A percentile compares a stretch with the other conserved stretches of the same genome.
Evolutionary conservation across 108 stramenopile species (phyloP).

Genomic region (Aurantiochytrium sp.): DNA sequence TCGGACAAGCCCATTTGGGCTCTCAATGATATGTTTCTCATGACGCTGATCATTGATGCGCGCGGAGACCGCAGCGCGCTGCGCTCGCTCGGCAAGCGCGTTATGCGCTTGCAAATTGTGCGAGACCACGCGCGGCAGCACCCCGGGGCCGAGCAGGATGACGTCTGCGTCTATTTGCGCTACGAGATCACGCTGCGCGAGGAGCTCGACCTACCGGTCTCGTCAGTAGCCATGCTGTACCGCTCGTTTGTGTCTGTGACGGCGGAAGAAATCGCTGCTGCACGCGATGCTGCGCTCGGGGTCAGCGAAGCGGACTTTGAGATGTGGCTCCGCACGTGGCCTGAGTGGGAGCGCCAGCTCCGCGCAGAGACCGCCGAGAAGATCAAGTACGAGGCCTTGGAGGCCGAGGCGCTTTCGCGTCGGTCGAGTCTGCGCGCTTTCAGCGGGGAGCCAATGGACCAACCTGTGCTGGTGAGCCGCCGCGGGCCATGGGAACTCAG

Average conservation of each 20-base stretch:
- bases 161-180: neutral
- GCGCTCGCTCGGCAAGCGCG: neutral
- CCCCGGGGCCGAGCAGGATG: neutral
- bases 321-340: neutral
- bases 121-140: neutral
- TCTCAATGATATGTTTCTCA: neutral
- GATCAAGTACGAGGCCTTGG: neutral
- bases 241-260: conserved; percentile 1
- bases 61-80: neutral
- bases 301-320: neutral
- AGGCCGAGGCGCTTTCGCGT: neutral
- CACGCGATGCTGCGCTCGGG: neutral
- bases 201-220: neutral
- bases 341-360: conserved; percentile 7
- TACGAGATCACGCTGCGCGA: neutral
- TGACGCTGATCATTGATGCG: neutral
- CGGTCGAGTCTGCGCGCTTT: neutral
- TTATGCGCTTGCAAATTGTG: neutral
- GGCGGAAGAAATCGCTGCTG: neutral
- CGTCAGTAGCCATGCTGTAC: neutral
- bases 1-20: conserved; percentile 26
- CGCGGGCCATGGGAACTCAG: neutral
- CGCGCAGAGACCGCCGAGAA: neutral
- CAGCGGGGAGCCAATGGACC: neutral
- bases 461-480: neutral